These are phyloP conservation scores for Kalmusia sp. DNA, from an alignment of 2,329 filamentous ascomycete genomes.

Conservation along the genomic window DNA sequence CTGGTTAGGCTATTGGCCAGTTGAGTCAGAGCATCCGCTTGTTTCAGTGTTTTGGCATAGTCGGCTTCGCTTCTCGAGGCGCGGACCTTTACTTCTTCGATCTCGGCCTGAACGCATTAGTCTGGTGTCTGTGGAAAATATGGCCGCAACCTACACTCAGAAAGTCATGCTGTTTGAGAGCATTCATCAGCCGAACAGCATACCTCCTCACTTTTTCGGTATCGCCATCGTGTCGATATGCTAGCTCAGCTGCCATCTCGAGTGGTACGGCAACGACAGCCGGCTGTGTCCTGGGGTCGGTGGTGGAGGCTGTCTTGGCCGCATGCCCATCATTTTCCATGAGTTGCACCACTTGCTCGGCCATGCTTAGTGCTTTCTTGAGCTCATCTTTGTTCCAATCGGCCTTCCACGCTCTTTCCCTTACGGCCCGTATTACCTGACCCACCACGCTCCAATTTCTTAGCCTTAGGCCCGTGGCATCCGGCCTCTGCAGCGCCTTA, in stretches of 20 bases:
- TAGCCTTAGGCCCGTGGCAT: constrained; percentile 33
- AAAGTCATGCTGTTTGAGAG: constrained; percentile 34
- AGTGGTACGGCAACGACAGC: constrained; percentile 51
- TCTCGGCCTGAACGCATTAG: constrained; percentile 13
- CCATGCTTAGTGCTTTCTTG: constrained; percentile 46
- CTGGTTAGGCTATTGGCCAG: constrained; percentile 30
- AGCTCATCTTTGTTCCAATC: constrained; percentile 48
- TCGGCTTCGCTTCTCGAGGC: constrained; percentile 15
- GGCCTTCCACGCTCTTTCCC: constrained; percentile 38
- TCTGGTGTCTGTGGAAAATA: not conserved
- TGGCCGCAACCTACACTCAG: constrained; percentile 18
- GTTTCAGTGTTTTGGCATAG: constrained; percentile 7
- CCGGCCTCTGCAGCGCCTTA: constrained; percentile 35
- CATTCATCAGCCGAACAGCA: constrained; percentile 47
- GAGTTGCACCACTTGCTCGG: constrained; percentile 48
- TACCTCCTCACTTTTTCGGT: constrained; percentile 50
- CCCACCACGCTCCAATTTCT: constrained; percentile 30
- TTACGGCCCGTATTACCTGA: constrained; percentile 45
- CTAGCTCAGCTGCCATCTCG: constrained; percentile 52
- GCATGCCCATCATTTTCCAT: constrained; percentile 52
- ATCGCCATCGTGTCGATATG: constrained; percentile 45
- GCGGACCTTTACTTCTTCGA: constrained; percentile 12
- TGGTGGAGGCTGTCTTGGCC: constrained; percentile 19
- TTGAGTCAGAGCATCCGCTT: constrained; percentile 6
- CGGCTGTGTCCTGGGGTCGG: constrained; percentile 44